These are phyloP conservation scores for Didymella keratinophila DNA, from an alignment of 2,329 filamentous ascomycete species.

Conservation along the genomic window DNA sequence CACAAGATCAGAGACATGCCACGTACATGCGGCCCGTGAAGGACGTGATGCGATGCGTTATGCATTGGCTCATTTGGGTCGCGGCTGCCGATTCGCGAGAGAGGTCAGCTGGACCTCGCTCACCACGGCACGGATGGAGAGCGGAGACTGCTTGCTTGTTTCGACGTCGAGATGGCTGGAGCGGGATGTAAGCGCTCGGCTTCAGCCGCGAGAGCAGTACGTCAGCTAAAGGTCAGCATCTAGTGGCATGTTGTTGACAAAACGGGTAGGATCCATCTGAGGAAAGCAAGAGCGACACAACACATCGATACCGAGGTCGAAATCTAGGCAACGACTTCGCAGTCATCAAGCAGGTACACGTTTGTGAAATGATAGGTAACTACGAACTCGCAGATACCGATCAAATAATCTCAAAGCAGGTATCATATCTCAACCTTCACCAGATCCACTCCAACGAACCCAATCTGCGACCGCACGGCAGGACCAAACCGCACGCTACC, in stretches of 20 bases:
- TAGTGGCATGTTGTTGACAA: not conserved
- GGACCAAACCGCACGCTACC: not conserved
- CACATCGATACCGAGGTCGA: not conserved
- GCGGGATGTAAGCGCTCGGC: constrained; percentile 11
- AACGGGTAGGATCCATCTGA: not conserved
- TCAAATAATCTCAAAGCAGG: not conserved
- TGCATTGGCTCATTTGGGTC: constrained; percentile 5
- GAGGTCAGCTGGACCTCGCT: constrained; percentile 12
- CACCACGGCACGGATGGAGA: not conserved
- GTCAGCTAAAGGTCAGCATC: not conserved
- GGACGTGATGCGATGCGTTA: constrained; percentile 12
- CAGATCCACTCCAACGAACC: constrained; percentile 1
- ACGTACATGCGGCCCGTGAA: constrained; percentile 13
- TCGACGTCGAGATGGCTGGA: constrained; percentile 3
- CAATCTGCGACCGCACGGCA: constrained; percentile 15
- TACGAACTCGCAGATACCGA: not conserved
- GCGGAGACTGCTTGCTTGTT: constrained; percentile 10
- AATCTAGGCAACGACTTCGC: not conserved
- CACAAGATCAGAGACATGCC: constrained; percentile 18
- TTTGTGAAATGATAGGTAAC: not conserved
- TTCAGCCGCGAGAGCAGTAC: not conserved
- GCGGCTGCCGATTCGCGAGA: not conserved
- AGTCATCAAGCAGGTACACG: not conserved
- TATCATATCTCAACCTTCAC: not conserved
- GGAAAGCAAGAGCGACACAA: not conserved